Evolutionary conservation across 306 rosid genomes (phyloP).

Genomic region (Trifolium subterraneum): DNA sequence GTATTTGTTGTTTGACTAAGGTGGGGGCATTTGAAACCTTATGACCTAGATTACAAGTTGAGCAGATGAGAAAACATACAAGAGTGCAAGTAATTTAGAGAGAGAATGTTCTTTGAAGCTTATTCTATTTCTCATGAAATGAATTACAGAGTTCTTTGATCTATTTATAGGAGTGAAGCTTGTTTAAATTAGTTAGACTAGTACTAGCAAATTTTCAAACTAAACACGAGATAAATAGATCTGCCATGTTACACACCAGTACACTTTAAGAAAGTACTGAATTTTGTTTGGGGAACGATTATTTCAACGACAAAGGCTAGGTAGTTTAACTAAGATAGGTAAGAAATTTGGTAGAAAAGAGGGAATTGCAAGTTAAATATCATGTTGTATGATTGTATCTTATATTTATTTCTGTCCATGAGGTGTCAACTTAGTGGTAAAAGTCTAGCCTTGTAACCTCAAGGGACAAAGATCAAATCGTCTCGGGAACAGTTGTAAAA

Average conservation of each 20-base stretch:
- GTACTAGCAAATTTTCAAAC: background rate
- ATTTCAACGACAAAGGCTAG: background rate
- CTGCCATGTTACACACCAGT: no score
- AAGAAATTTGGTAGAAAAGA: no score
- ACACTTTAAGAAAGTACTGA: no score
- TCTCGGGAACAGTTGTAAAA: no score
- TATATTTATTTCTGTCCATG: background rate
- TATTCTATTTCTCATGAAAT: constrained; percentile 1
- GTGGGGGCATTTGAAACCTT: background rate
- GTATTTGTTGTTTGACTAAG: background rate
- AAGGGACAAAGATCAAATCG: no score
- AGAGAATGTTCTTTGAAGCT: background rate
- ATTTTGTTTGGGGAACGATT: background rate
- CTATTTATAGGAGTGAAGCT: background rate
- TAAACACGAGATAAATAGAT: no score
- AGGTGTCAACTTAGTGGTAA: background rate
- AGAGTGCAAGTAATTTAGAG: background rate
- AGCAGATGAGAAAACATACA: constrained; percentile 7
- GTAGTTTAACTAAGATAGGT: background rate
- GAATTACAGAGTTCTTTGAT: background rate
- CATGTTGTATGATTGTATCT: background rate
- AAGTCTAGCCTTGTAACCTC: no score
- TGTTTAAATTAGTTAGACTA: background rate
- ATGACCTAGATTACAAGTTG: background rate
- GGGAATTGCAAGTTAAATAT: background rate